Base-by-base conservation (phyloP, 2,329 filamentous ascomycete genomes). In the Fusarium marasasianum region DNA sequence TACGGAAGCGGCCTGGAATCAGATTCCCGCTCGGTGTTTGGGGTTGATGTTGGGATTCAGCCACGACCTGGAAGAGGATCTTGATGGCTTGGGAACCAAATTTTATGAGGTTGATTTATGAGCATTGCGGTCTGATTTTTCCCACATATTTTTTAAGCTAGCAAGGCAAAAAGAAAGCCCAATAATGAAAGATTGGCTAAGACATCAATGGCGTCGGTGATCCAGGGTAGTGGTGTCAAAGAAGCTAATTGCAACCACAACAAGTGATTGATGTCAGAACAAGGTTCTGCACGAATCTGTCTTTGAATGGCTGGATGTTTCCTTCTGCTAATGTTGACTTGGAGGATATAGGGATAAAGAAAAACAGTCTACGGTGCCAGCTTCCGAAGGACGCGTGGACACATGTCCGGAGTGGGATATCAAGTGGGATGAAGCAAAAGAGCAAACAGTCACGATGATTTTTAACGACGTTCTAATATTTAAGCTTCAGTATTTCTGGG, bases 11-110 rank as follows among this genome's bases (percentile, higher is more conserved):
- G 55, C 62, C 50, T n/a, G 62, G 63, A 70, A 65, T 47, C 35
- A 22, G 66, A 67, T 50, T 77, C 61, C 62, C 58, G 61, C 71
- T 74, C 58, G 77, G 75, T 78, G 77, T 78, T 77, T 75, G 74
- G 76, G 68, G 65, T 77, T 77, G 69, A 69, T 68, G 66, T 53
- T 71, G 60, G 70, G 67, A 75, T 71, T 64, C 53, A 65, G 71
- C 67, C 74, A 76, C 53, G 64, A 71, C 55, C 61, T 77, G 72
- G 63, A 69, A 66, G 66, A 69, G 57, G 59, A 65, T 72, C 67
- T 66, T 38, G 63, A 66, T 66, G 74, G 66, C 64, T 69, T 72
- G 50, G 64, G 74, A 68, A 66, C 55, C 50, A 57, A 57, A 59
- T 61, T 63, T 69, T 73, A 72, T 56, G 63, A 71, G 51, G 55